phyloP scores from a whole-genome alignment of 2,329 filamentous ascomycete genomes.

The Zasmidium angulare region DNA sequence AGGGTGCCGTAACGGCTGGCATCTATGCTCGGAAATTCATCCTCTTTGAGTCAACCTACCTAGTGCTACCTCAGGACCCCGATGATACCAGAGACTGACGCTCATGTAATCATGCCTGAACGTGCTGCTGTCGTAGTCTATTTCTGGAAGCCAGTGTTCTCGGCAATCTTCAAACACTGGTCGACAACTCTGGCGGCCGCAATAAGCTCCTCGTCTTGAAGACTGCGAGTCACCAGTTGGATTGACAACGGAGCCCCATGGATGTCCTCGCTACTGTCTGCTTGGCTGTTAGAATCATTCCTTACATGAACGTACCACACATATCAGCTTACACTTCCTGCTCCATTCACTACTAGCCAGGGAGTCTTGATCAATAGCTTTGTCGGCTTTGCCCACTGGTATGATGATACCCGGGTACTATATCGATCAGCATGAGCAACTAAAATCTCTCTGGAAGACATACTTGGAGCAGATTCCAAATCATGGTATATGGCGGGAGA shows the following conservation, averaged over 20 bases:
- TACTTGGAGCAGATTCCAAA: slow-evolving; percentile 44
- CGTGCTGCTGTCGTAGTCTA: background rate
- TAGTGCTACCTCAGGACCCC: background rate
- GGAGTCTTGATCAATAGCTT: slow-evolving; percentile 11
- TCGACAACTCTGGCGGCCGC: slow-evolving; percentile 14
- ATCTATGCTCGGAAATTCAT: too few relatives aligned
- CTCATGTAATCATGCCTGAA: background rate
- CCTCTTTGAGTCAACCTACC: background rate
- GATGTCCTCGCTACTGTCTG: slow-evolving; percentile 14
- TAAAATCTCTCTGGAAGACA: background rate
- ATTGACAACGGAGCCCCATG: slow-evolving; percentile 17
- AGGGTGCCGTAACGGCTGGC: too few relatives aligned
- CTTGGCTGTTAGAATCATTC: background rate
- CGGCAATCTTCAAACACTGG: slow-evolving; percentile 1
- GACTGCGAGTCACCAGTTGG: slow-evolving; percentile 14
- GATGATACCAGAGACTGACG: background rate
- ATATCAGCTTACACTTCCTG: slow-evolving; percentile 2
- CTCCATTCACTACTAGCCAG: slow-evolving; percentile 6
- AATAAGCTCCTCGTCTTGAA: slow-evolving; percentile 19
- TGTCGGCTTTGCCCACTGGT: slow-evolving; percentile 14
- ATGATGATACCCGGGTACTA: slow-evolving; percentile 15
- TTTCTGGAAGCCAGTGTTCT: background rate
- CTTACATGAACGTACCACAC: background rate
- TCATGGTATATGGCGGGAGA: slow-evolving; percentile 46
- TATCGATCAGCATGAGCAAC: background rate